Evolutionary conservation across 164 flowering plant genomes (phyloP).

Genomic region (Saururus chinensis): DNA sequence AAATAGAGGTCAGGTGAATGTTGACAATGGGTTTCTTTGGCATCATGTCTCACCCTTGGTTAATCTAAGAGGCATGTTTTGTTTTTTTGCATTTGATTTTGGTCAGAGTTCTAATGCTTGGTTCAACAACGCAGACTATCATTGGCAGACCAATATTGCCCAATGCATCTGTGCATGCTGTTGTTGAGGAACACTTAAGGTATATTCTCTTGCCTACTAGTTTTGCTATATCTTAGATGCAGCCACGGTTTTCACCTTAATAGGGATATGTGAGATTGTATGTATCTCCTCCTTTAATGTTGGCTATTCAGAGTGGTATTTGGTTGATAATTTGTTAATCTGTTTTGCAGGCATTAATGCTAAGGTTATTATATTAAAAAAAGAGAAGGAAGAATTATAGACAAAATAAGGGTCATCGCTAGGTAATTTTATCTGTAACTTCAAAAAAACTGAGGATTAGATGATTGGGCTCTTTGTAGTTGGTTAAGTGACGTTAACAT

Average conservation of each 20-base stretch:
- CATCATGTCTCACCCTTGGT: not conserved
- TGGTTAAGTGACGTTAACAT: constrained; percentile 6
- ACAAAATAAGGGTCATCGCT: constrained; percentile 89
- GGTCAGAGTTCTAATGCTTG: constrained; percentile 83
- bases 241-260: not conserved
- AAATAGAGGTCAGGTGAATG: too few relatives aligned
- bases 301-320: not conserved
- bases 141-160: constrained; percentile 83
- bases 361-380: constrained; percentile 89
- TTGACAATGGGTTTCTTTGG: not conserved
- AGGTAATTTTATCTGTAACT: constrained; percentile 36
- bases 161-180: constrained; percentile 80
- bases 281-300: too few relatives aligned
- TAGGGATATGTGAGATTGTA: too few relatives aligned
- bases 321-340: not conserved
- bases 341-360: constrained; percentile 78
- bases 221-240: too few relatives aligned
- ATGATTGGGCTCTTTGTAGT: not conserved
- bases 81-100: constrained; percentile 57
- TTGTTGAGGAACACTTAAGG: constrained; percentile 97
- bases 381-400: constrained; percentile 96
- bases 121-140: constrained; percentile 70
- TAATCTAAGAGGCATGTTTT: not conserved
- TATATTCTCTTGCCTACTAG: not conserved
- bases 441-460: not conserved